These are phyloP conservation scores for Penicillium psychrofluorescens DNA, from an alignment of 495 filamentous ascomycete genomes.

Conservation along the genomic window DNA sequence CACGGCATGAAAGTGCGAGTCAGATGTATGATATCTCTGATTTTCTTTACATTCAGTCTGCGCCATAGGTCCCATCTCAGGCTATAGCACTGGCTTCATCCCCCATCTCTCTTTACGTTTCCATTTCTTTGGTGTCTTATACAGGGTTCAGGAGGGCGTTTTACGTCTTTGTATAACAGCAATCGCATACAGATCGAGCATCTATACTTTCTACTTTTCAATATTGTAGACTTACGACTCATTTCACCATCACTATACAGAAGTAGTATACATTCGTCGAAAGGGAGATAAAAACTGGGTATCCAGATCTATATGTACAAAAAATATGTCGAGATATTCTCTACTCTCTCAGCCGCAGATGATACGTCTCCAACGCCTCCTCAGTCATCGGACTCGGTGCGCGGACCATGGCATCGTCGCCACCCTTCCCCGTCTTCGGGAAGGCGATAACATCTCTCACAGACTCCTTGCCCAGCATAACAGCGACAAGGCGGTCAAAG, in stretches of 20 bases:
- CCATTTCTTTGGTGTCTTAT: conserved; percentile 9
- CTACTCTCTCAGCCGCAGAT: conserved; percentile 33
- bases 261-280: not conserved
- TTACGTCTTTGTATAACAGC: conserved; percentile 19
- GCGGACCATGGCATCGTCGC: conserved; percentile 71
- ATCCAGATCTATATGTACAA: conserved; percentile 12
- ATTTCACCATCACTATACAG: not conserved
- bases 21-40: no score
- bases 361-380: conserved; percentile 64
- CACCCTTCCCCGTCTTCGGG: conserved; percentile 79
- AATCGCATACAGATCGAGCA: conserved; percentile 3
- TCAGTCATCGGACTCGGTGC: conserved; percentile 60
- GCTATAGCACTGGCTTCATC: no score
- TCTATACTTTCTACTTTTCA: not conserved
- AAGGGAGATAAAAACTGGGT: conserved; percentile 11
- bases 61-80: not conserved
- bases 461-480: conserved; percentile 66
- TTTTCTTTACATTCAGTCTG: no score
- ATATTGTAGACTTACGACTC: not conserved
- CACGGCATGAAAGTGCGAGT: conserved; percentile 1
- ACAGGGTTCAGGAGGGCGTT: conserved; percentile 20
- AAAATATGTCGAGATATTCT: not conserved
- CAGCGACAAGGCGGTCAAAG: conserved; percentile 81
- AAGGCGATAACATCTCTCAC: conserved; percentile 94
- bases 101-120: not conserved